Base-by-base conservation (phyloP, 1,139 yeast species). In the Yarrowia galli region DNA sequence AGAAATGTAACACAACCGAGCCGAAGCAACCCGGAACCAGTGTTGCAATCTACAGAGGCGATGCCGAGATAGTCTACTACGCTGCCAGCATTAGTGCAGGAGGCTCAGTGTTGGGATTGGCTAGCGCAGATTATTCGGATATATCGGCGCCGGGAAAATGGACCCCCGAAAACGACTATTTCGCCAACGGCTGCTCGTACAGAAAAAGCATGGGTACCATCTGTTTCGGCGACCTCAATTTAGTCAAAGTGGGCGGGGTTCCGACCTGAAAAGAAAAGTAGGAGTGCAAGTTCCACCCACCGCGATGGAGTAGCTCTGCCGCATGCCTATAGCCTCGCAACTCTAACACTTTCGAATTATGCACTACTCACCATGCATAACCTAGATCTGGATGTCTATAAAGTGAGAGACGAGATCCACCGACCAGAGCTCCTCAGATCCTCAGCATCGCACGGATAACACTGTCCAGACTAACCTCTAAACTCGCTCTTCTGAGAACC, bases 131-230 rank as follows among this genome's bases (percentile, higher is more conserved):
- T 40, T 40, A 40, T 18, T 40, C 61, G 61, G 61, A 54, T 6
- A 54, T 40, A 25, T 23, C 20, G 45, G 32, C 2, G 36, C 36
- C 61, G 36, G 18, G 46, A 40, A 54, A 54, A 40, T n/a, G 36
- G 18, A 25, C 7, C 15, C 2, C 13, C 9, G 2, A 54, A 54
- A 54, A 23, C 5, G 38, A n/a, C 38, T 54, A 54, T 54, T 54
- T 54, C 46, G 61, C 23, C 22, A 38, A 54, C 61, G 61, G n/a
- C 7, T n/a, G 36, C 61, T n/a, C 61, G 61, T n/a, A 54, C 61
- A 54, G 61, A 54, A 54, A 54, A 54, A 25, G 61, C 61, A 54
- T 54, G 61, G 61, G 61, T 54, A 54, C 61, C 61, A 54, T 54
- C 61, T 38, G 46, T 25, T 40, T 54, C 61, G 61, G 46, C 28